These are phyloP conservation scores for Dactylellina cionopaga DNA, from an alignment of 2,329 filamentous ascomycete species.

Conservation along the genomic window DNA sequence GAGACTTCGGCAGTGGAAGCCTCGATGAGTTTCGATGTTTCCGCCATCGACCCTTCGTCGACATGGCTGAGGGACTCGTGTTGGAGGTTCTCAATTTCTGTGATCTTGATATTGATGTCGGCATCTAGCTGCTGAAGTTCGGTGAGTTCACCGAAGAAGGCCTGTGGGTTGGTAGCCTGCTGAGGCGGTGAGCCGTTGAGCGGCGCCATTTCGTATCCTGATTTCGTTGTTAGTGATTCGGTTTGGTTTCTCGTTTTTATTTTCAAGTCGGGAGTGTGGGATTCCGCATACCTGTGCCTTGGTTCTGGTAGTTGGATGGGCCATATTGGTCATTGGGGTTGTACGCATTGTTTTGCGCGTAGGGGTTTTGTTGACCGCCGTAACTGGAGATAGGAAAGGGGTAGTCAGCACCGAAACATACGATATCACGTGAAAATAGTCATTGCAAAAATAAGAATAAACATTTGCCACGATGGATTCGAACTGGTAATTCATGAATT, in stretches of 20 bases:
- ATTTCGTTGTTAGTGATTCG: slow-evolving; percentile 21
- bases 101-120: slow-evolving; percentile 76
- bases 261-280: too few relatives aligned
- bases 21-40: slow-evolving; percentile 76
- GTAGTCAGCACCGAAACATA: slow-evolving; percentile 19
- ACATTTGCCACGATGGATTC: background rate
- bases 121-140: slow-evolving; percentile 69
- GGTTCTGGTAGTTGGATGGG: slow-evolving; percentile 37
- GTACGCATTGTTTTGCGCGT: slow-evolving; percentile 49
- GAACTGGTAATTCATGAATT: slow-evolving; percentile 4
- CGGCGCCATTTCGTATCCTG: slow-evolving; percentile 49
- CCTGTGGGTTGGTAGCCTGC: slow-evolving; percentile 41
- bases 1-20: slow-evolving; percentile 80
- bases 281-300: slow-evolving; percentile 41
- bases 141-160: slow-evolving; percentile 53
- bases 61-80: slow-evolving; percentile 77
- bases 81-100: slow-evolving; percentile 76
- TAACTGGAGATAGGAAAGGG: slow-evolving; percentile 2
- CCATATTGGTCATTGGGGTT: slow-evolving; percentile 52
- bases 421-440: too few relatives aligned
- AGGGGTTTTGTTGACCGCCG: slow-evolving; percentile 52
- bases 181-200: slow-evolving; percentile 39
- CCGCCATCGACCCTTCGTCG: slow-evolving; percentile 74
- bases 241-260: background rate
- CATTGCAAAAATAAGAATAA: background rate